A percentile compares a stretch with the other conserved stretches of the same genome.
Conservation (phyloP, 192 early-diverging fungal genomes). For the Coemansia pectinata region DNA sequence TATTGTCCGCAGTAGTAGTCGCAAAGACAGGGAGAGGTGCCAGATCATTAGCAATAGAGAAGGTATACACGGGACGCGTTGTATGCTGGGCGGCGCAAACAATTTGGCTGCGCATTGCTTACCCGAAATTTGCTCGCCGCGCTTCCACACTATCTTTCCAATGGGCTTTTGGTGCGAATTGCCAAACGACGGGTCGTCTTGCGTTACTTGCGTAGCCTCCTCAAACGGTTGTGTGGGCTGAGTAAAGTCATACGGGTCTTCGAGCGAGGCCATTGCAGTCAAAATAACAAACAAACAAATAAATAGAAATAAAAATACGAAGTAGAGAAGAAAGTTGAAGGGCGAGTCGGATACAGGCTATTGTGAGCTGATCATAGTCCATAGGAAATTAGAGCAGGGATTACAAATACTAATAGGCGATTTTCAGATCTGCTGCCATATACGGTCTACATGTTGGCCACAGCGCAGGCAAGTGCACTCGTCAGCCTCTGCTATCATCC, state of each 20-base stretch:
- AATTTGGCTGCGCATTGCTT: slow-evolving; percentile 8
- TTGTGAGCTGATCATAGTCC: not conserved
- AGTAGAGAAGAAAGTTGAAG: slow-evolving; percentile 6
- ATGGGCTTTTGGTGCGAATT: slow-evolving; percentile 38
- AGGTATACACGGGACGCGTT: not conserved
- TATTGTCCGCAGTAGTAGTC: not conserved
- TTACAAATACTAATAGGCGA: not conserved
- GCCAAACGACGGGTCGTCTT: slow-evolving; percentile 38
- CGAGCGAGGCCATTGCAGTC: slow-evolving; percentile 29
- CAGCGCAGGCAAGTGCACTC: slow-evolving; percentile 81
- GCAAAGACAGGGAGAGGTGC: not conserved
- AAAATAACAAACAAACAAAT: slow-evolving; percentile 1
- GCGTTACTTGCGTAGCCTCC: slow-evolving; percentile 47
- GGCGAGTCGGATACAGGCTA: not conserved
- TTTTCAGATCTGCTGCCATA: slow-evolving; percentile 32
- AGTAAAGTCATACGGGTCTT: slow-evolving; percentile 51
- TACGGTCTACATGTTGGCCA: slow-evolving; percentile 63
- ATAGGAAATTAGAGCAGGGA: not conserved
- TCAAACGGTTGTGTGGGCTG: slow-evolving; percentile 59
- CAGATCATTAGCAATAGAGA: slow-evolving; percentile 8
- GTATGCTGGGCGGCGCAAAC: not conserved
- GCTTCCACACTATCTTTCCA: slow-evolving; percentile 55
- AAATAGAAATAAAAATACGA: not conserved
- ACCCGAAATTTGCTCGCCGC: slow-evolving; percentile 41
- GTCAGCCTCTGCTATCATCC: slow-evolving; percentile 68